Evolutionary conservation across 2,329 filamentous ascomycete species (phyloP), one percentile per base, ranked within the genome.

Genomic region (Colletotrichum sp.): DNA sequence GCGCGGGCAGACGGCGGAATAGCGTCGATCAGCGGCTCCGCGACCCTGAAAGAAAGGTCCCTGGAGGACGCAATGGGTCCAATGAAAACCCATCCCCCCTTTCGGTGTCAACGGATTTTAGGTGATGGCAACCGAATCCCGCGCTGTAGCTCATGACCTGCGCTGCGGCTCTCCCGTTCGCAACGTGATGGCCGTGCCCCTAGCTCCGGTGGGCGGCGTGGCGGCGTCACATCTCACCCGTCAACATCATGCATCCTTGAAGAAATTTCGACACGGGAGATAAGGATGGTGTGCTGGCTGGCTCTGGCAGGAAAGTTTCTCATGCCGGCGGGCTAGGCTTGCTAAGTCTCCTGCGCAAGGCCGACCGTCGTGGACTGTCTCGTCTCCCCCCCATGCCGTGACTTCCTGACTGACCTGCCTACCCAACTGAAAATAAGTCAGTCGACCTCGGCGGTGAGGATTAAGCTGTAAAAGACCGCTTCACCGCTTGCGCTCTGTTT

Each of bases 401-500:
- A 21, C n/a, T 52, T 52, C 10, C 44, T 52, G 44, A 21, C 44
- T 49, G 44, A 13, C 44, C 44, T 52, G 18, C 44, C n/a, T 52
- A 21, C n/a, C 44, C n/a, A 13, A 52, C 30, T 32, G 32, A 8
- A 21, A n/a, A 24, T 32, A 21, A 32, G 44, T 32, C 66, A 59
- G 52, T 34, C 32, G 21, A 28, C 67, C 39, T 64, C 39, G 34
- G 73, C 70, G 73, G 73, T 76, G 73, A 73, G 26, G 59, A 26
- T 34, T 18, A 32, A 36, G 26, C 59, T 34, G 69, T 39, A n/a
- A 57, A 49, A 44, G 44, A 10, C 63, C 62, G 69, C 63, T 59
- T 76, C 73, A 76, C 73, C 73, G 73, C 73, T 76, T 73, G 52
- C 73, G 69, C 52, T 70, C 34, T 60, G 69, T 76, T 76, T 73